Conservation (phyloP, 2,329 filamentous ascomycete species). For the Tricladium varicosporioides region DNA sequence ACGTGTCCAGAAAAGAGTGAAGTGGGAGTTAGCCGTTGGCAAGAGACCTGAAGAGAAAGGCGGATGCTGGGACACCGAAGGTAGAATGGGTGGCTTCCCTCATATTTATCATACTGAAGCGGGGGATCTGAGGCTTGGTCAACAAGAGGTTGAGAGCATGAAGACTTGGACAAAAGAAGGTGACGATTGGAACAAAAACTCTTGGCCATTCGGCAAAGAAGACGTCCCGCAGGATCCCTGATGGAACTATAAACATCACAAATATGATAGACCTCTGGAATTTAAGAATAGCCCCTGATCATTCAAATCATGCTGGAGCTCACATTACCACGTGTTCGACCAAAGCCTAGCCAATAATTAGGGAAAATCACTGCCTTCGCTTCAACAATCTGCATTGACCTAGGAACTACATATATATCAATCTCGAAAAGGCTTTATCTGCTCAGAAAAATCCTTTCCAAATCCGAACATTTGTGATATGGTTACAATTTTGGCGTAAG, state of each 20-base stretch:
- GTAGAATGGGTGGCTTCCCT: conserved; percentile 25
- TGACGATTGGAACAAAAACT: conserved; percentile 17
- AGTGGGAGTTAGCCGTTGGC: conserved; percentile 26
- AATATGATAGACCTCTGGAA: background rate
- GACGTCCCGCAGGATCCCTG: conserved; percentile 6
- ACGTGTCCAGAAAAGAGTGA: conserved; percentile 21
- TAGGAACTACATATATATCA: too few species aligned
- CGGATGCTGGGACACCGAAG: conserved; percentile 29
- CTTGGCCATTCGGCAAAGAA: conserved; percentile 28
- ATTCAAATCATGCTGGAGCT: too few species aligned
- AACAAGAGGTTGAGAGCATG: conserved; percentile 26
- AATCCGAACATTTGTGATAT: too few species aligned
- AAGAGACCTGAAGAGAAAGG: conserved; percentile 24
- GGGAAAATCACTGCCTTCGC: too few species aligned
- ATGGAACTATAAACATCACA: background rate
- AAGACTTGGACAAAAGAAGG: conserved; percentile 19
- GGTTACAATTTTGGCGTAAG: too few species aligned
- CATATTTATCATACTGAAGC: conserved; percentile 29
- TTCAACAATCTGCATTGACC: too few species aligned
- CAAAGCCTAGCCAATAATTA: too few species aligned
- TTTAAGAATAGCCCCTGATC: too few species aligned
- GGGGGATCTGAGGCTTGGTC: conserved; percentile 23
- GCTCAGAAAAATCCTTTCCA: too few species aligned
- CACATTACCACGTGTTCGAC: too few species aligned
- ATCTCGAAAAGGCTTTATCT: too few species aligned